phyloP scores from a whole-genome alignment of 768 basidiomycete species.

The Trichaptum fuscoviolaceum region DNA sequence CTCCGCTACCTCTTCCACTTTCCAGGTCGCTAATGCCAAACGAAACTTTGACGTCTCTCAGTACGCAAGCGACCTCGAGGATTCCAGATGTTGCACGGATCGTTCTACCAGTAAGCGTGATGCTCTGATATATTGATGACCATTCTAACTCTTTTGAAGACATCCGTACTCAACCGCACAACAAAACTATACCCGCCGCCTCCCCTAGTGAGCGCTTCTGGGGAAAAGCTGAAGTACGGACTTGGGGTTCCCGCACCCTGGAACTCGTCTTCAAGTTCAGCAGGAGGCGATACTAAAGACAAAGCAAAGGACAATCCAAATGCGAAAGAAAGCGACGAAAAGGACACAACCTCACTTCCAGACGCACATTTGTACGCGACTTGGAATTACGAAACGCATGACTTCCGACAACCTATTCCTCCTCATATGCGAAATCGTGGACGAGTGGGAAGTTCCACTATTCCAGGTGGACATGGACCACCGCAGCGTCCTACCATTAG shows the following conservation, averaged over 20 bases:
- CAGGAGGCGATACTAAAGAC: slow-evolving; percentile 16
- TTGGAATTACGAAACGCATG: slow-evolving; percentile 53
- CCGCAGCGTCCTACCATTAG: neutral
- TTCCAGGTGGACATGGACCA: neutral
- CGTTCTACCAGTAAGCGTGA: slow-evolving; percentile 56
- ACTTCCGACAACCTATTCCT: slow-evolving; percentile 30
- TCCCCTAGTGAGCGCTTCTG: slow-evolving; percentile 44
- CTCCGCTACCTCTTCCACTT: slow-evolving; percentile 33
- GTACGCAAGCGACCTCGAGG: slow-evolving; percentile 58
- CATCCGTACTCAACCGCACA: slow-evolving; percentile 51
- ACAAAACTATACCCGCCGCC: slow-evolving; percentile 63
- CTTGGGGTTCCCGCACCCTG: slow-evolving; percentile 37
- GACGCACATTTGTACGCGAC: slow-evolving; percentile 52
- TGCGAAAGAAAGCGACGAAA: slow-evolving; percentile 23
- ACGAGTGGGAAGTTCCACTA: neutral
- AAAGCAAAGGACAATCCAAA: slow-evolving; percentile 23
- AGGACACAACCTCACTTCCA: slow-evolving; percentile 34
- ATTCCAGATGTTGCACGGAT: slow-evolving; percentile 63
- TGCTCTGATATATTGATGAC: neutral
- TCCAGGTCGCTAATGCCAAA: slow-evolving; percentile 36
- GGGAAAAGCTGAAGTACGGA: slow-evolving; percentile 44
- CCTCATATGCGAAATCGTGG: slow-evolving; percentile 11
- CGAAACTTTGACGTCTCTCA: slow-evolving; percentile 56
- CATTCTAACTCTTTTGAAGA: slow-evolving; percentile 26
- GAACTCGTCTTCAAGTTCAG: slow-evolving; percentile 37